Evolutionary conservation across 768 basidiomycete species (phyloP).

Genomic region (Boletus barrowsii): DNA sequence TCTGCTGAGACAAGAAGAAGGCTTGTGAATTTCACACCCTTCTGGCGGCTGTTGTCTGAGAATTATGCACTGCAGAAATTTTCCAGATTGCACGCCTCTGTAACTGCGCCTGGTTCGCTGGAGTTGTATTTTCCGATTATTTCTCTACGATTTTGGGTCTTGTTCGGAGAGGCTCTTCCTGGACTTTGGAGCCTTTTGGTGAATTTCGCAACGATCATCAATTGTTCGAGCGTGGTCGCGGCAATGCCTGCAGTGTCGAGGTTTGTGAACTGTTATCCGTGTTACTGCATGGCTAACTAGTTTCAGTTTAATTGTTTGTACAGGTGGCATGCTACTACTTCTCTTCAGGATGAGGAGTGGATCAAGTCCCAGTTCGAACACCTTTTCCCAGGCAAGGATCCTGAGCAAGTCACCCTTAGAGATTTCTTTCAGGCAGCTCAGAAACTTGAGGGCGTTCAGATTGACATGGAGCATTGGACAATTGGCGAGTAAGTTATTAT

Average conservation of each 20-base stretch:
- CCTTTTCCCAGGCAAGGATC: conserved; percentile 52
- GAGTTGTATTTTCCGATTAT: conserved; percentile 80
- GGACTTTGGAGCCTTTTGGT: conserved; percentile 75
- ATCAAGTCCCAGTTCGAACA: conserved; percentile 45
- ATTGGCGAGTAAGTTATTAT: conserved; percentile 50
- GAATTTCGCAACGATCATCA: conserved; percentile 69
- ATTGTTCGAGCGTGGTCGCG: conserved; percentile 73
- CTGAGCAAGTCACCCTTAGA: conserved; percentile 41
- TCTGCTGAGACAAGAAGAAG: conserved; percentile 55
- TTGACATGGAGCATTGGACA: conserved; percentile 59
- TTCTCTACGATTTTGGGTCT: conserved; percentile 80
- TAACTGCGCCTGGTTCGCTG: conserved; percentile 79
- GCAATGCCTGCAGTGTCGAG: conserved; percentile 82
- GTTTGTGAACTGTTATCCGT: conserved; percentile 33
- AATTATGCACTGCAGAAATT: conserved; percentile 47
- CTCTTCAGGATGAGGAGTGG: conserved; percentile 69
- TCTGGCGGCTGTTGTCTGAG: background rate
- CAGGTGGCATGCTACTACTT: conserved; percentile 83
- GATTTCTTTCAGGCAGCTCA: conserved; percentile 53
- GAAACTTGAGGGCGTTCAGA: conserved; percentile 39
- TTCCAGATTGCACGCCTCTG: conserved; percentile 79
- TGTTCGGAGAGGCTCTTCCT: conserved; percentile 67
- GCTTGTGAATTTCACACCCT: conserved; percentile 11
- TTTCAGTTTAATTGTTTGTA: conserved; percentile 79
- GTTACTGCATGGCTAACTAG: background rate